Base-by-base conservation (phyloP, 148 eudicot genomes). In the Simmondsia chinensis region DNA sequence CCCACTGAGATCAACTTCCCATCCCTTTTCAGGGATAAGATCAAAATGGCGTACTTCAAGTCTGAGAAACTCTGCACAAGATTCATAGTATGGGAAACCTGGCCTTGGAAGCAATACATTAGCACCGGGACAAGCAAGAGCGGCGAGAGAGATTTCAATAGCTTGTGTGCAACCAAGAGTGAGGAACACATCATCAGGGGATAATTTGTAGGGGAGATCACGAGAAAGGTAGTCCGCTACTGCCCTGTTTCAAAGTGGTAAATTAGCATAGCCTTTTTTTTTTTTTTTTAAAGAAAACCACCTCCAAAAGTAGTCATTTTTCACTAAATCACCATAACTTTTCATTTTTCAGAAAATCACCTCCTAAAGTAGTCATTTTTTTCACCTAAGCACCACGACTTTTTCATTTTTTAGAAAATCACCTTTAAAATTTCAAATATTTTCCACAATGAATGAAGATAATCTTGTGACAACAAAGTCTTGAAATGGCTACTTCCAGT, bases 101-200 rank as follows among this genome's bases (percentile, higher is more conserved):
- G 75, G 75, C 46, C 46, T 65, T 16, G 75, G 75, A 9, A 70
- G 35, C 39, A 70, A 24, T 13, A 70, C 42, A 23, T 65, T 65
- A 33, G 75, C 60, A 14, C 38, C 52, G 2, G 67, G 52, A 11
- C 15, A n/a, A 22, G 64, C 55, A 46, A 70, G 62, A 25, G 50
- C 21, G 5, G 50, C 14, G 9, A 70, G 18, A 9, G 38, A 34
- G 18, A 43, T 40, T 18, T 50, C 33, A 33, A 64, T 46, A 7
- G 75, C 70, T 6, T 70, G 75, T 4, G 21, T 54, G 44, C 58
- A 55, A 3, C 75, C 70, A 25, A 46, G 11, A 11, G 70, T 70
- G 14, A 70, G 41, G 37, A 17, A 46, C 27, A 70, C 55, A 39
- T 70, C 75, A 54, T 70, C 58, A 6, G 50, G 24, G 1, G 71